Evolutionary conservation across 106 monocot genomes (phyloP), one percentile per base, ranked within the genome.

Genomic region (Dendrobium nobile): DNA sequence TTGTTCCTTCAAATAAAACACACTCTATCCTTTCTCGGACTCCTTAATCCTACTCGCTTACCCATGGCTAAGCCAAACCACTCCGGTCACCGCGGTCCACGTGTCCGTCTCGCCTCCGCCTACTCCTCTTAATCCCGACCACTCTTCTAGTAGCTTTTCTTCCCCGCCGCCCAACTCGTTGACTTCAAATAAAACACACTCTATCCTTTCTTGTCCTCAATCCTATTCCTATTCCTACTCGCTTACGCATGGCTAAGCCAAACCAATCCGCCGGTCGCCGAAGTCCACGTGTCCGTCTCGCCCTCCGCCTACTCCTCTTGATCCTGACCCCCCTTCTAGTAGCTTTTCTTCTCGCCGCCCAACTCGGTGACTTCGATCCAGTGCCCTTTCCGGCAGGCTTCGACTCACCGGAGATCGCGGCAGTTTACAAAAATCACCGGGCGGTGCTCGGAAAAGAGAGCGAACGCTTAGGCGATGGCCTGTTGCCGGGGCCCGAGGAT

Each of bases 381-480:
- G 85, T 80, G 22, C 84, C 79, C 20, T 47, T 86, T n/a, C 88
- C 87, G 10, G 67, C 5, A 2, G 89, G 81, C 28, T 77, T 7
- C 10, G 89, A 84, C 80, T 54, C 56, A 83, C 79, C 42, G 40
- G 24, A 1, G 5, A 72, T 78, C 75, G 9, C 51, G 15, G 51
- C 15, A 13, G 51, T 51, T 3, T 10, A 15, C 10, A 51, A 15
- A 15, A 3, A 51, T 11, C 51, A 15, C 51, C 51, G 51, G 51
- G 51, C 81, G 19, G 2, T 75, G 17, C 84, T 82, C 72, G 84
- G 86, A 20, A 44, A 41, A 42, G 77, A 79, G 80, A 82, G 61
- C 42, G 89, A 94, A 75, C 83, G 80, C n/a, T 22, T 94, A 13
- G 91, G 89, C 0, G 89, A 91, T 16, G 91, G 94, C 41, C 22